Conservation (phyloP, 306 rosid species). For the Medicago lupulina region DNA sequence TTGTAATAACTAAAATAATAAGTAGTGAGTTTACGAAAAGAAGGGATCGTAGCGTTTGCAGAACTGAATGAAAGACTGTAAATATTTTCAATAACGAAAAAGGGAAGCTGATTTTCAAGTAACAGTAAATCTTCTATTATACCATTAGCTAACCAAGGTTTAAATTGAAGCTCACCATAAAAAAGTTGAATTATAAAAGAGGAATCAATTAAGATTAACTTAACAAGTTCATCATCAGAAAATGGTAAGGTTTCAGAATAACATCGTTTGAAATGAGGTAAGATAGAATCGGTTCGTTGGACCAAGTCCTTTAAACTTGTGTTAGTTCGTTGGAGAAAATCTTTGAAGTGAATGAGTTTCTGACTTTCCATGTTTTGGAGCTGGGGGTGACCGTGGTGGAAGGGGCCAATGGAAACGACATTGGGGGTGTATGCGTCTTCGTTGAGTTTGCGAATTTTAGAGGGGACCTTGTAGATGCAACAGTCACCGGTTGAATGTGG, state of each 20-base stretch:
- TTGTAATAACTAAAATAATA: constrained; percentile 26
- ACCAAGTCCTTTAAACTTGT: not conserved
- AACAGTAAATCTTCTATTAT: constrained; percentile 34
- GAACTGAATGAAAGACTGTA: not conserved
- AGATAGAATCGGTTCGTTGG: not conserved
- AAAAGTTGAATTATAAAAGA: constrained; percentile 42
- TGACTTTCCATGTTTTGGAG: constrained; percentile 35
- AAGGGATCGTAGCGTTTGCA: not conserved
- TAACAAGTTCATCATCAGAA: constrained; percentile 25
- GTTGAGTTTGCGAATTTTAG: constrained; percentile 16
- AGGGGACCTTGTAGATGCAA: constrained; percentile 46
- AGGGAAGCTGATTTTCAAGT: constrained; percentile 46
- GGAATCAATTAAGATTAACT: constrained; percentile 36
- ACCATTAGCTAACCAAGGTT: constrained; percentile 17
- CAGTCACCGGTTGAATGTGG: not conserved
- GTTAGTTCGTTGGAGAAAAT: not conserved
- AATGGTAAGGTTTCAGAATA: constrained; percentile 15
- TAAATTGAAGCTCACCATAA: not conserved
- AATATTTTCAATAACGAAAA: not conserved
- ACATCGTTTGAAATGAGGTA: constrained; percentile 2
- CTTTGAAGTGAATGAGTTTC: constrained; percentile 31
- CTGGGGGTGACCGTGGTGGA: constrained; percentile 6
- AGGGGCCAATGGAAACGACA: constrained; percentile 49
- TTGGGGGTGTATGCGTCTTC: constrained; percentile 44
- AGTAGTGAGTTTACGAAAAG: constrained; percentile 33